phyloP scores from a whole-genome alignment of 805 yeast species.

The Candida takata region DNA sequence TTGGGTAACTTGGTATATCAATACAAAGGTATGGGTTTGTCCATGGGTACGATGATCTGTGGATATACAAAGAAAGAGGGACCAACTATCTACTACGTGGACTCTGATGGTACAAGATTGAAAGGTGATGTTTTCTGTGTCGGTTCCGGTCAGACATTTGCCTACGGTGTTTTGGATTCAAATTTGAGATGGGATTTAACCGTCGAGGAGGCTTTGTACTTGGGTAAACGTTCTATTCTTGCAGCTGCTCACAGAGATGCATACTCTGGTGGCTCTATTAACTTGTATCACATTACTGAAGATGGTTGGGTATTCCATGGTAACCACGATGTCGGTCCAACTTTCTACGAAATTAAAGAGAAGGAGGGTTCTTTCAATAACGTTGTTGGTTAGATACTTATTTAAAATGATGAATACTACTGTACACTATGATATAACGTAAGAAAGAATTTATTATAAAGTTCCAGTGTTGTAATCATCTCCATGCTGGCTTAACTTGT shows the following conservation, averaged over 20 bases:
- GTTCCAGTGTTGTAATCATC: slow-evolving; percentile 5
- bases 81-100: slow-evolving; percentile 92
- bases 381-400: slow-evolving; percentile 32
- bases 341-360: slow-evolving; percentile 88
- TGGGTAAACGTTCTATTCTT: slow-evolving; percentile 91
- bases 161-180: slow-evolving; percentile 95
- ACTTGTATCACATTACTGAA: slow-evolving; percentile 88
- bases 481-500: slow-evolving; percentile 14
- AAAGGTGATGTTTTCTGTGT: slow-evolving; percentile 95
- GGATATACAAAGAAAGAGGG: slow-evolving; percentile 95
- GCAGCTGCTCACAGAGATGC: slow-evolving; percentile 99
- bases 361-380: slow-evolving; percentile 85
- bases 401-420: too few relatives aligned
- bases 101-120: slow-evolving; percentile 93
- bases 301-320: slow-evolving; percentile 95
- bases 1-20: slow-evolving; percentile 83
- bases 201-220: slow-evolving; percentile 87
- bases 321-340: slow-evolving; percentile 83
- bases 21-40: slow-evolving; percentile 96
- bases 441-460: too few relatives aligned
- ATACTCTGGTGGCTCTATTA: slow-evolving; percentile 93
- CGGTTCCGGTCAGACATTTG: slow-evolving; percentile 98
- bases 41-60: slow-evolving; percentile 99
- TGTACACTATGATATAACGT: too few relatives aligned
- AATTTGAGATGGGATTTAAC: slow-evolving; percentile 87